phyloP scores from a whole-genome alignment of 2,329 filamentous ascomycete genomes.

The Colletotrichum sp. region DNA sequence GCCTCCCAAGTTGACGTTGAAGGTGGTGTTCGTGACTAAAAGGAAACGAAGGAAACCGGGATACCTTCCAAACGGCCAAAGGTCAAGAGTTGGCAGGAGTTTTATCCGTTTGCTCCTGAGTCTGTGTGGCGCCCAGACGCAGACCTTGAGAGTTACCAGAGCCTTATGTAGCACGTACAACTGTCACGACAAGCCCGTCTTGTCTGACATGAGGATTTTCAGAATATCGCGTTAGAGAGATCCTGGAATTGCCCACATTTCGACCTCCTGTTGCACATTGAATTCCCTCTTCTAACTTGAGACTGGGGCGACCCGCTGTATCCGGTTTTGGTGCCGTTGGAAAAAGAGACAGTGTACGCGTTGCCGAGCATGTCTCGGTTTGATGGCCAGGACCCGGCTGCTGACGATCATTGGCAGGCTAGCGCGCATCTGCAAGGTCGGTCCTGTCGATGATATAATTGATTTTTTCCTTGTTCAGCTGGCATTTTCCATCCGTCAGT shows the following conservation, averaged over 20 bases:
- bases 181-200: background rate
- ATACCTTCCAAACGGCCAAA: background rate
- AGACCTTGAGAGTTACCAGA: background rate
- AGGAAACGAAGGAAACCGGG: background rate
- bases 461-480: background rate
- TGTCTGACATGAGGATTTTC: background rate
- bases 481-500: background rate
- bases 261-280: background rate
- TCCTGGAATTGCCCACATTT: background rate
- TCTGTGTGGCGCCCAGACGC: background rate
- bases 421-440: background rate
- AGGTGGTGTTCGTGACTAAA: constrained; percentile 2
- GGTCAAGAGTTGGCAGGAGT: background rate
- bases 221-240: background rate
- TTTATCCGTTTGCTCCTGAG: background rate
- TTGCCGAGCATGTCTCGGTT: constrained; percentile 10
- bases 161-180: background rate
- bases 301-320: background rate
- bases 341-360: background rate
- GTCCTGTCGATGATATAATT: background rate
- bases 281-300: background rate
- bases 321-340: background rate
- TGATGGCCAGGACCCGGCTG: background rate
- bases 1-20: background rate
- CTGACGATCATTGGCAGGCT: constrained; percentile 5